These are phyloP conservation scores for Bipolaris zeicola DNA, from an alignment of 2,329 filamentous ascomycete species.

Conservation along the genomic window DNA sequence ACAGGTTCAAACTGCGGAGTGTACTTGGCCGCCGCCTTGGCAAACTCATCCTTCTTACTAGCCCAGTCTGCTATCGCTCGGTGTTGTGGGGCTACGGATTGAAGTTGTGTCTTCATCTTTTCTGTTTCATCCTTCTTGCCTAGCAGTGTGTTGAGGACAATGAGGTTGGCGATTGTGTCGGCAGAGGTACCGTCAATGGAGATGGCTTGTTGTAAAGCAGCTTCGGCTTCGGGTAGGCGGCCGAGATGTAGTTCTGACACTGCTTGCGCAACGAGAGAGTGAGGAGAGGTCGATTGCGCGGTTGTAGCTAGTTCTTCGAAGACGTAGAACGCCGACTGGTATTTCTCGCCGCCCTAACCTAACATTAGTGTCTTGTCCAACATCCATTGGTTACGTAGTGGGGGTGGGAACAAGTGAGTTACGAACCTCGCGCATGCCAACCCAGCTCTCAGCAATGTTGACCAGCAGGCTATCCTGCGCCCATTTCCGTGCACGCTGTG, in stretches of 20 bases:
- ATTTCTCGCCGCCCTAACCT: conserved; percentile 85
- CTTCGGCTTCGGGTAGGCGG: conserved; percentile 84
- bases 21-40: conserved; percentile 85
- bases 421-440: conserved; percentile 81
- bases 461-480: conserved; percentile 93
- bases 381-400: conserved; percentile 20
- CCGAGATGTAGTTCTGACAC: conserved; percentile 91
- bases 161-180: conserved; percentile 79
- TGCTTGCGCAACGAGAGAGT: conserved; percentile 83
- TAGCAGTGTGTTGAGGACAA: conserved; percentile 77
- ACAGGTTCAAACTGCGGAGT: conserved; percentile 73
- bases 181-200: conserved; percentile 72
- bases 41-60: conserved; percentile 87
- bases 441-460: conserved; percentile 95
- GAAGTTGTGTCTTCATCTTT: conserved; percentile 60
- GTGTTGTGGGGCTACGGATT: conserved; percentile 69
- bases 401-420: neutral
- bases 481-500: conserved; percentile 84
- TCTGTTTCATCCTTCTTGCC: conserved; percentile 68
- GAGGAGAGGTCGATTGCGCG: conserved; percentile 75
- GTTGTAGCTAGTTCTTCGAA: conserved; percentile 94
- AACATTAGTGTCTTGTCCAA: neutral
- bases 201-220: conserved; percentile 79
- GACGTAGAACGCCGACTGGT: conserved; percentile 96
- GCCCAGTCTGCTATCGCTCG: conserved; percentile 73